Evolutionary conservation across 2,329 filamentous ascomycete species (phyloP).

Genomic region (Thermothelomyces thermophilus): DNA sequence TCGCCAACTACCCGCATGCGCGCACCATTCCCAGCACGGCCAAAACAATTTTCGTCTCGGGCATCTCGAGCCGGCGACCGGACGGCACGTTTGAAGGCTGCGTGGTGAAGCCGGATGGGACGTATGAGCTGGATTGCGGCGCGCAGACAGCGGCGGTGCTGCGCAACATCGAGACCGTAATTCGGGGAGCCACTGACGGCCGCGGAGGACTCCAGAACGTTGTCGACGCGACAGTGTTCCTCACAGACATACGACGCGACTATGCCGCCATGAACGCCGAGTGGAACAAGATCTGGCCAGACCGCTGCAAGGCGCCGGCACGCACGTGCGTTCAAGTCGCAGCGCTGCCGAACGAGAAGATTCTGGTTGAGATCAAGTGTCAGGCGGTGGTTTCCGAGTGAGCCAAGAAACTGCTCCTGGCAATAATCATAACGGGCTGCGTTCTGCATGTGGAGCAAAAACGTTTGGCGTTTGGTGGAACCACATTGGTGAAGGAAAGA

Average conservation of each 20-base stretch:
- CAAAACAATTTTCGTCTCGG: slow-evolving; percentile 29
- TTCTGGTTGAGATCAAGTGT: slow-evolving; percentile 32
- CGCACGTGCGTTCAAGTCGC: slow-evolving; percentile 31
- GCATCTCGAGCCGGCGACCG: slow-evolving; percentile 30
- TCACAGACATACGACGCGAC: slow-evolving; percentile 29
- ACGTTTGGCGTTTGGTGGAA: background rate
- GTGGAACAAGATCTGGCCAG: slow-evolving; percentile 32
- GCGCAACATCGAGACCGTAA: slow-evolving; percentile 29
- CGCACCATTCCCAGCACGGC: slow-evolving; percentile 25
- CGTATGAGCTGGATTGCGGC: slow-evolving; percentile 27
- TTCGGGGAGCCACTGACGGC: slow-evolving; percentile 28
- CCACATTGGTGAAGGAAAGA: no score
- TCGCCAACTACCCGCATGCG: slow-evolving; percentile 33
- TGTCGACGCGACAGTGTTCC: slow-evolving; percentile 31
- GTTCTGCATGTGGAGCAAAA: background rate
- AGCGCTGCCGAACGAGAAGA: slow-evolving; percentile 29
- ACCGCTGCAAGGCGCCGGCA: slow-evolving; percentile 28
- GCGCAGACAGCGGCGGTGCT: slow-evolving; percentile 31
- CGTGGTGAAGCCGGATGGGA: slow-evolving; percentile 23
- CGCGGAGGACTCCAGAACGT: slow-evolving; percentile 28
- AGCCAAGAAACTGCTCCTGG: background rate
- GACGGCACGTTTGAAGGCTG: slow-evolving; percentile 31
- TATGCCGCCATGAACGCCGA: slow-evolving; percentile 32
- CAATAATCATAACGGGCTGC: background rate
- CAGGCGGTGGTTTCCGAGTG: slow-evolving; percentile 15